Conservation (phyloP, 805 yeast species). For the Lipomyces spencermartinsiae region DNA sequence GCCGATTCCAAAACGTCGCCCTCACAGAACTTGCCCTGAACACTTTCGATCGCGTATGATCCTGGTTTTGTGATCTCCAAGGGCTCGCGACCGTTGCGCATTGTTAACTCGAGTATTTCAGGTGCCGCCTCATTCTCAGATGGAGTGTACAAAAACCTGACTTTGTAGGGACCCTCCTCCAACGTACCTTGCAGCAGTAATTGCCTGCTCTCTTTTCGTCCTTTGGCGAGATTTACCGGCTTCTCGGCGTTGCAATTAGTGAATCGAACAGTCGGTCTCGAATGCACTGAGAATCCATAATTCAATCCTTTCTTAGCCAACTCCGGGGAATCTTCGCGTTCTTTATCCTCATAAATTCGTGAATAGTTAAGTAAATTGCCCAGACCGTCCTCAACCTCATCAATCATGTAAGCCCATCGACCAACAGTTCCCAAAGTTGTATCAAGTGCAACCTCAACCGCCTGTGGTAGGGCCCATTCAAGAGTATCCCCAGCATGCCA, state of each 20-base stretch:
- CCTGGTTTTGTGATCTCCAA: conserved; percentile 67
- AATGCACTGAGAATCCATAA: conserved; percentile 59
- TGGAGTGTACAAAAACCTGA: conserved; percentile 42
- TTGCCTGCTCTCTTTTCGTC: conserved; percentile 38
- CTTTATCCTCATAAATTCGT: conserved; percentile 32
- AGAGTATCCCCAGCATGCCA: conserved; percentile 39
- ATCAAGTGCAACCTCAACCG: conserved; percentile 54
- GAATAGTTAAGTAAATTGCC: conserved; percentile 58
- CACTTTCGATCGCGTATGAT: conserved; percentile 59
- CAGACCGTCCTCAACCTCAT: conserved; percentile 67
- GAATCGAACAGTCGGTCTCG: conserved; percentile 59
- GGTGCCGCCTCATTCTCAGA: conserved; percentile 2
- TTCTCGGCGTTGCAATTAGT: conserved; percentile 43
- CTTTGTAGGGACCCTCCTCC: conserved; percentile 57
- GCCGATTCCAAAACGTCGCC: conserved; percentile 68
- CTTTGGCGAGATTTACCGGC: conserved; percentile 44
- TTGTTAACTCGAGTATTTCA: conserved; percentile 14
- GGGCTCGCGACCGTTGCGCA: conserved; percentile 29
- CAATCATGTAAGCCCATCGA: conserved; percentile 60
- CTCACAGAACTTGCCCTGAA: conserved; percentile 67
- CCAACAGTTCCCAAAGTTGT: conserved; percentile 56
- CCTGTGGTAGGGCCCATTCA: conserved; percentile 47
- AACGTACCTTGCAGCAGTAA: conserved; percentile 39
- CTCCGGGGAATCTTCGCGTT: conserved; percentile 43
- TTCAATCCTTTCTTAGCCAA: conserved; percentile 49